Conservation (phyloP, 176 grass and related monocot genomes). For the Phyllostachys edulis region DNA sequence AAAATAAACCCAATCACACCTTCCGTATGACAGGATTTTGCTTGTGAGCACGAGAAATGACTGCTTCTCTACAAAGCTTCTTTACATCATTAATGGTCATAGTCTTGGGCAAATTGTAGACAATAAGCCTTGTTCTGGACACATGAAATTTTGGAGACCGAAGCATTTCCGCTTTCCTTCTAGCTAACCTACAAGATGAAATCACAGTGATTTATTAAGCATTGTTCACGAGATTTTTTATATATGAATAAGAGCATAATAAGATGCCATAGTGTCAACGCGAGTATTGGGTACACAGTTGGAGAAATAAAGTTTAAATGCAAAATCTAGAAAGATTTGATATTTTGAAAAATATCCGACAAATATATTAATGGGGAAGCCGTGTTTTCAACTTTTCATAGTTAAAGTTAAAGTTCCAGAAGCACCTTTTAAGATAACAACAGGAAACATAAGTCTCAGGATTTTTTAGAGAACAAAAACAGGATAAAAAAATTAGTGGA, state of each 20-base stretch:
- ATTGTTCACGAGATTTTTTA: conserved; percentile 11
- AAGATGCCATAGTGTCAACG: neutral
- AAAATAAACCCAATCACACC: conserved; percentile 44
- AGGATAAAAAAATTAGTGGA: neutral
- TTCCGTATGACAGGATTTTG: conserved; percentile 90
- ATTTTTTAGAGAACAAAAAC: neutral
- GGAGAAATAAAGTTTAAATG: neutral
- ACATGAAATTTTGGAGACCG: conserved; percentile 97
- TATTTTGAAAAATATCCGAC: neutral
- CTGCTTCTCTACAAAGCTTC: conserved; percentile 90
- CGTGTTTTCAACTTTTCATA: neutral
- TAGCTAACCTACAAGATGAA: conserved; percentile 54
- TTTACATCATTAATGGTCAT: conserved; percentile 85
- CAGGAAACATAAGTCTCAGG: neutral
- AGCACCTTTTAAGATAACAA: neutral
- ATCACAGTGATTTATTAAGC: conserved; percentile 11
- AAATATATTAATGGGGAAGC: neutral
- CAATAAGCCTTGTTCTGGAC: conserved; percentile 84
- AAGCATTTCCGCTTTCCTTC: conserved; percentile 86
- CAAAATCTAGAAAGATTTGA: conserved; percentile 7
- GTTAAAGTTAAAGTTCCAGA: neutral
- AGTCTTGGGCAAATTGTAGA: conserved; percentile 96
- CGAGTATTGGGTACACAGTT: neutral
- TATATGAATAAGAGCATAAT: conserved; percentile 2
- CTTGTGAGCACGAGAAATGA: conserved; percentile 73